Base-by-base conservation (phyloP, 2,329 filamentous ascomycete genomes). In the Gremmenia infestans region DNA sequence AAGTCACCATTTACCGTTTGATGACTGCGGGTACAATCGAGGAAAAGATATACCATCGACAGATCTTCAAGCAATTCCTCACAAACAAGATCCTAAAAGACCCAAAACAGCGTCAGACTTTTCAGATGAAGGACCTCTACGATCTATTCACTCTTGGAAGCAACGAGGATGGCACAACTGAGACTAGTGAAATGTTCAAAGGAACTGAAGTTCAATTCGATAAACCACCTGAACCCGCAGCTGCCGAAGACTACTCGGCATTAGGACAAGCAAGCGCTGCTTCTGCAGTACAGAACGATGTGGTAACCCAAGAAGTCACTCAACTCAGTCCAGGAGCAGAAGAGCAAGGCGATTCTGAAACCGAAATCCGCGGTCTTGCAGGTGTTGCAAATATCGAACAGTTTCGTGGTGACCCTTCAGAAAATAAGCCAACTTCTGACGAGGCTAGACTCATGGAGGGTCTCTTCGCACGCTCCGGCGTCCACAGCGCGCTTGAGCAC, bases 11-110 rank as follows among this genome's bases (percentile, higher is more conserved):
- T 22, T 99, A 97, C 70, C 88, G 95, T 37, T 79, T 99, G n/a
- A 96, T 99, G 89, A 96, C 91, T 4, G 91, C 93, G 5, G 94
- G 94, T 1, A 99, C 95, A 0, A 99, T 99, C 23, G 94, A 99
- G 69, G 94, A 99, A 72, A 99, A 99, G 75, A 99, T 99, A 32
- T 99, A 97, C 61, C 93, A 99, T 71, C 88, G 95, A 15, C 94
- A 99, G 68, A 94, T 99, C 50, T 99, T 96, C 78, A 99, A 99
- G 72, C 93, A 97, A 65, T 97, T 97, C 68, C 79, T 99, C 59
- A 94, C 91, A 3, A 96, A 97, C 74, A 97, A 97, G 71, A 92
- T 99, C 6, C 73, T 99, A 50, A 92, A 89, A 64, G 93, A 99
- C 65, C 91, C 94, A 0, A 96, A 96, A 67, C 92, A 97, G 71